Base-by-base conservation (phyloP, 1,284 basidiomycete genomes). In the Taiwanofungus camphoratus region DNA sequence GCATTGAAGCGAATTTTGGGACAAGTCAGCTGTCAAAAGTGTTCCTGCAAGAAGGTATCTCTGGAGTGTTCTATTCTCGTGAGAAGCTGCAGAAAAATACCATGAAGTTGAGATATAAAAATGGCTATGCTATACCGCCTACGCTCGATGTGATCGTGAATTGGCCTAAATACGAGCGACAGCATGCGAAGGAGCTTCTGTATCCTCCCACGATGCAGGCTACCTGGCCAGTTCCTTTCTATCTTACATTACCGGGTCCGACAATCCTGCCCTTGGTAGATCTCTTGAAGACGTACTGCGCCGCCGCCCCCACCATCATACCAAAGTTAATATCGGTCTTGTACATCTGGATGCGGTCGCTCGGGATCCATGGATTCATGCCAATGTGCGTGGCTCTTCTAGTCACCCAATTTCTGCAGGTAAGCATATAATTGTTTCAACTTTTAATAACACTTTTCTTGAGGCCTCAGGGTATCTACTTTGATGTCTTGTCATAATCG, bases 371-470 rank as follows among this genome's bases (percentile, higher is more conserved):
- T 4, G 39, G 41, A 8, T 32, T 51, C 24, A 30, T 33, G 5
- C 46, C 46, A 3, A 31, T 29, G 5, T 40, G 36, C 36, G 6
- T 49, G 6, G 39, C 49, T 4, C 21, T 51, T 8, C 35, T 51
- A 30, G 31, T 39, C 15, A 42, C 45, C 18, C 31, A 26, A 1
- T 29, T 21, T n/a, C 24, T 48, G 15, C 49, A 49, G 40, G 49
- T 49, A 19, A 18, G 39, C 1, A 49, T n/a, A n/a, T n/a, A n/a
- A n/a, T n/a, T n/a, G n/a, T n/a, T n/a, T n/a, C n/a, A n/a, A n/a
- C n/a, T n/a, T n/a, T n/a, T n/a, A n/a, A n/a, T n/a, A n/a, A n/a
- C n/a, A n/a, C n/a, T n/a, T n/a, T n/a, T n/a, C n/a, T n/a, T n/a
- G n/a, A n/a, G n/a, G n/a, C n/a, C n/a, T n/a, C n/a, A n/a, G n/a